Base-by-base conservation (phyloP, 192 early-diverging fungal species). In the Entomortierella lignicola region DNA sequence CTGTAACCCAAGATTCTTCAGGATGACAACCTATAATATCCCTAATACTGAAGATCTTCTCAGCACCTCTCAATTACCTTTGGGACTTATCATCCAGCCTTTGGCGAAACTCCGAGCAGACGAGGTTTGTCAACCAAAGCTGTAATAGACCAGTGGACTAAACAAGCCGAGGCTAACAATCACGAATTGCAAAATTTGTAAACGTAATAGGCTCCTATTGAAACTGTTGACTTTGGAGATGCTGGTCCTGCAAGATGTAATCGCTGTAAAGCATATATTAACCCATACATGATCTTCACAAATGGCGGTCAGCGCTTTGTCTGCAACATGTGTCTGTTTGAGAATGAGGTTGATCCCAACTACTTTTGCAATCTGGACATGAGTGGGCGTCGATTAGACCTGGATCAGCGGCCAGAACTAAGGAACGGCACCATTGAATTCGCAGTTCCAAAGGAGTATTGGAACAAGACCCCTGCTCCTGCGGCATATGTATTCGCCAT, bases 361-460 rank as follows among this genome's bases (percentile, higher is more conserved):
- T 96, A 98, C 83, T 98, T 97, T 71, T 92, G 91, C 79, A 96
- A 96, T 81, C 81, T 98, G 50, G 98, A 99, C 77, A 95, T 98
- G 94, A 89, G 69, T 37, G 96, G 96, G 17, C 83, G 92, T 29
- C 91, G 97, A 17, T 85, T 93, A 63, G 98, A 99, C 83, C 58
- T 90, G 20, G 90, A 92, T 27, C 82, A 89, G 66, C 89, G 96
- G 21, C 97, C 97, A 10, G 98, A 99, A 83, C 87, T 99, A 39
- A 83, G 88, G 31, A 88, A 89, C 63, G 98, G 97, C n/a, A 89
- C 93, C 0, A 90, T 98, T 26, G 98, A 99, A 70, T 98, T 95
- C 84, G 87, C 89, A 0, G 97, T 94, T 3, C 89, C 93, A 27
- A 92, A 93, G 71, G 90, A 93, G 48, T 94, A 94, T 79, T 91